phyloP scores from a whole-genome alignment of 225 moss, liverwort and hornwort species.

The Polytrichum commune region DNA sequence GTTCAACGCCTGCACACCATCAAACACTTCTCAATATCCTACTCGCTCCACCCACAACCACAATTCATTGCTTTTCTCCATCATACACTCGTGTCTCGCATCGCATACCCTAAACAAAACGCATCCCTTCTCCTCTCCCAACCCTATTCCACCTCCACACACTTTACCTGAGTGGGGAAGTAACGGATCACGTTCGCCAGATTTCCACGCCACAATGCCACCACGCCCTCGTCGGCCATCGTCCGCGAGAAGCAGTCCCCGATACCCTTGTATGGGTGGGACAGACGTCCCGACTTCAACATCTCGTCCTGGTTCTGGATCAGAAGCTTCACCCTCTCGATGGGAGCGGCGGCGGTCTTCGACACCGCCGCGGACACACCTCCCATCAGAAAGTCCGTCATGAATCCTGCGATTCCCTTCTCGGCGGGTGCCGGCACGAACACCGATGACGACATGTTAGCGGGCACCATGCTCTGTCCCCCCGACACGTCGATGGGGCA shows the following conservation, averaged over 20 bases:
- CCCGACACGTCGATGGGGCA: constrained; percentile 44
- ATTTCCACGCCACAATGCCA: constrained; percentile 53
- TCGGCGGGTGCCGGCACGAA: constrained; percentile 40
- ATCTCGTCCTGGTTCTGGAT: constrained; percentile 64
- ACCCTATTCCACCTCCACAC: not conserved
- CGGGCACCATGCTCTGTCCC: constrained; percentile 31
- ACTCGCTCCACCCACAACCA: no score
- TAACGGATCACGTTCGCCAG: constrained; percentile 57
- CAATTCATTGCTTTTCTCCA: no score
- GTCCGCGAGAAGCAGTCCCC: constrained; percentile 57
- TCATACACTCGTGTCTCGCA: no score
- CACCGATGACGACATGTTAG: constrained; percentile 8
- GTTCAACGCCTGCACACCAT: constrained; percentile 42
- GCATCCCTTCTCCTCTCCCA: no score
- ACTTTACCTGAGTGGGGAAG: constrained; percentile 56
- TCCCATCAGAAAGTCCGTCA: constrained; percentile 54
- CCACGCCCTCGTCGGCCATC: constrained; percentile 43
- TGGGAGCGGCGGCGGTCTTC: constrained; percentile 58
- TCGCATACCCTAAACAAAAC: no score
- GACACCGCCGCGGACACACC: constrained; percentile 60
- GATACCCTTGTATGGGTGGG: constrained; percentile 51
- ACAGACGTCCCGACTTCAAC: constrained; percentile 48
- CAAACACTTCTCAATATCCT: no score
- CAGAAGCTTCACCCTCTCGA: constrained; percentile 57
- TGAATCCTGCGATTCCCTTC: constrained; percentile 31